Percentiles rank a stretch among this genome's conserved stretches.
phyloP scores from a whole-genome alignment of 257 asterid genomes.

The Plectranthus barbatus region DNA sequence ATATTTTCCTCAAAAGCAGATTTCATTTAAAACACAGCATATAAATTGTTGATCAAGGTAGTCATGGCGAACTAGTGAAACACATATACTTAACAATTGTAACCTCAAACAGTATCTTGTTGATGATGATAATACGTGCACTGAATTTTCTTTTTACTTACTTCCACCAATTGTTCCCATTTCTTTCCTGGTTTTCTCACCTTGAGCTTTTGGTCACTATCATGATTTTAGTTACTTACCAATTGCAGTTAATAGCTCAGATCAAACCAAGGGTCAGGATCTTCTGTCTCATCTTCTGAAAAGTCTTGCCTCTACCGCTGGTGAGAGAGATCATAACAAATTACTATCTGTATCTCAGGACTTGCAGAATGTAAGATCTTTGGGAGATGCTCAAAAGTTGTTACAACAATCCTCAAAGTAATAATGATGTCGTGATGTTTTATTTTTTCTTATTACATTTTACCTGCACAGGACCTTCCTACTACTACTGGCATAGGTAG shows the following conservation, averaged over 20 bases:
- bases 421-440: background rate
- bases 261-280: slow-evolving; percentile 29
- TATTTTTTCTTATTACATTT: slow-evolving; percentile 8
- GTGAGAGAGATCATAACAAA: slow-evolving; percentile 13
- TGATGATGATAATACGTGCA: background rate
- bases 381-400: slow-evolving; percentile 18
- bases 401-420: background rate
- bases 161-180: background rate
- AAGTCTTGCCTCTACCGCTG: slow-evolving; percentile 24
- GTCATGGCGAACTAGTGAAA: background rate
- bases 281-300: slow-evolving; percentile 33
- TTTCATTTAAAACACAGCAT: background rate
- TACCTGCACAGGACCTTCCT: slow-evolving; percentile 23
- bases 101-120: background rate
- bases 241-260: slow-evolving; percentile 34
- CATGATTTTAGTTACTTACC: slow-evolving; percentile 4
- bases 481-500: slow-evolving; percentile 13
- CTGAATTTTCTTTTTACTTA: background rate
- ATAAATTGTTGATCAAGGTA: background rate
- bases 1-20: no score
- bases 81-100: no score
- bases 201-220: background rate
- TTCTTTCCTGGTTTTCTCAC: background rate
- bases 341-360: slow-evolving; percentile 19
- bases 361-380: slow-evolving; percentile 20